Percentiles rank a stretch among this genome's conserved stretches.
These are phyloP conservation scores for Meyerozyma guilliermondii DNA, from an alignment of 1,139 yeast species.

Conservation along the genomic window DNA sequence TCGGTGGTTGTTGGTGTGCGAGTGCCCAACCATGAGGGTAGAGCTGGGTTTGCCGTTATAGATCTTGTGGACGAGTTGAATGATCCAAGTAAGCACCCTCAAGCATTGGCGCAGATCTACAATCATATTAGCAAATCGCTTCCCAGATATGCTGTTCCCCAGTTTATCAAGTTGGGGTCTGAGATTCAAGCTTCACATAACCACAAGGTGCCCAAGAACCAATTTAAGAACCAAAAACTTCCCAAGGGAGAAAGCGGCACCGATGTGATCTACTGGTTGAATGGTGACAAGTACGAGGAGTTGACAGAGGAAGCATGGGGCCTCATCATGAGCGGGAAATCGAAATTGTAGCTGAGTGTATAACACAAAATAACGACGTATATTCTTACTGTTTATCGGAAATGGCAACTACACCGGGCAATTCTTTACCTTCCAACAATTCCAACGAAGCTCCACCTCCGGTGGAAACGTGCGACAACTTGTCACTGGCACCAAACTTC, in stretches of 20 bases:
- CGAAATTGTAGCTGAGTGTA: constrained; percentile 28
- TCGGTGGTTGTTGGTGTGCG: constrained; percentile 86
- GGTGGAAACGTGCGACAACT: constrained; percentile 94
- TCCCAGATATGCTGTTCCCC: constrained; percentile 88
- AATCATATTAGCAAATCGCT: constrained; percentile 41
- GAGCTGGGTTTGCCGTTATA: constrained; percentile 86
- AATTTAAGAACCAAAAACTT: constrained; percentile 68
- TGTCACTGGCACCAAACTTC: constrained; percentile 92
- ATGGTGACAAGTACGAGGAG: constrained; percentile 47
- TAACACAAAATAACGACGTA: not conserved
- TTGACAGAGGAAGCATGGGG: constrained; percentile 60
- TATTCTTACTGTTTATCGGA: constrained; percentile 50
- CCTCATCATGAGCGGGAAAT: constrained; percentile 36
- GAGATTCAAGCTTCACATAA: constrained; percentile 70
- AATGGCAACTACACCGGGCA: constrained; percentile 94
- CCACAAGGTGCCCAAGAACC: constrained; percentile 80
- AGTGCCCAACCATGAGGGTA: constrained; percentile 87
- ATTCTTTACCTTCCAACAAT: constrained; percentile 93
- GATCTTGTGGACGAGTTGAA: constrained; percentile 41
- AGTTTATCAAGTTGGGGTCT: constrained; percentile 65
- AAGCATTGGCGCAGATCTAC: constrained; percentile 27
- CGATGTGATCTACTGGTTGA: constrained; percentile 69
- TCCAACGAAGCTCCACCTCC: constrained; percentile 99
- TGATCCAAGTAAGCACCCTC: constrained; percentile 19
- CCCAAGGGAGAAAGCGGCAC: constrained; percentile 64